Evolutionary conservation across 352 stramenopile genomes (phyloP).

Genomic region (Globisporangium heterothallicum): DNA sequence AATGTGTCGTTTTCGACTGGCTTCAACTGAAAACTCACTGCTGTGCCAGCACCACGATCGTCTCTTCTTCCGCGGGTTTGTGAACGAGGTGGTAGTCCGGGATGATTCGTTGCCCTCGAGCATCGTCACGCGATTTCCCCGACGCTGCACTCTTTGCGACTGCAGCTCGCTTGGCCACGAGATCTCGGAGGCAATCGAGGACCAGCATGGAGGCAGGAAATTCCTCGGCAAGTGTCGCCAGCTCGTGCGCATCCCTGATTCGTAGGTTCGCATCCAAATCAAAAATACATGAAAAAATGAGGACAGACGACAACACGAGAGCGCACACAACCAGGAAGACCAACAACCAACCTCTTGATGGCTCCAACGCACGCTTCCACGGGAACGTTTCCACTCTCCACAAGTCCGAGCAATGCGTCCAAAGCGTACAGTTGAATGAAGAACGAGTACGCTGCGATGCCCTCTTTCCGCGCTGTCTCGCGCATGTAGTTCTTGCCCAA

Average conservation of each 20-base stretch:
- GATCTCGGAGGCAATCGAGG: slow-evolving; percentile 49
- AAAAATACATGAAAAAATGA: not conserved
- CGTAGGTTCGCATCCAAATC: too few species aligned
- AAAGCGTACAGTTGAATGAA: slow-evolving; percentile 82
- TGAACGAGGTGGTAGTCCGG: slow-evolving; percentile 69
- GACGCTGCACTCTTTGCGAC: slow-evolving; percentile 55
- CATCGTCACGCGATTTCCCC: slow-evolving; percentile 68
- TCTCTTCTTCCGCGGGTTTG: slow-evolving; percentile 35
- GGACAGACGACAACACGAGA: not conserved
- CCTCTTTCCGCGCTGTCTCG: slow-evolving; percentile 46
- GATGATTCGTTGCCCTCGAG: slow-evolving; percentile 61
- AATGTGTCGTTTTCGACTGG: too few species aligned
- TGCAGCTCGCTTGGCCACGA: slow-evolving; percentile 43
- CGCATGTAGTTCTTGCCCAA: slow-evolving; percentile 87
- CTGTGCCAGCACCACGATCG: slow-evolving; percentile 38
- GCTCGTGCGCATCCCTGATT: slow-evolving; percentile 28
- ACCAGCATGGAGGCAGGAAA: slow-evolving; percentile 30
- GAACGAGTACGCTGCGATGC: slow-evolving; percentile 70
- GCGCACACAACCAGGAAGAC: slow-evolving; percentile 1
- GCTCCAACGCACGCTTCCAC: slow-evolving; percentile 25
- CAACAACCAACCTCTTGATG: slow-evolving; percentile 36
- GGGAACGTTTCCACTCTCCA: slow-evolving; percentile 26
- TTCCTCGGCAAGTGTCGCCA: slow-evolving; percentile 40
- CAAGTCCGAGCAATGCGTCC: slow-evolving; percentile 35
- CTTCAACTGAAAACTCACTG: too few species aligned